Base-by-base conservation (phyloP, 2,329 filamentous ascomycete genomes). In the Talaromyces sp. region DNA sequence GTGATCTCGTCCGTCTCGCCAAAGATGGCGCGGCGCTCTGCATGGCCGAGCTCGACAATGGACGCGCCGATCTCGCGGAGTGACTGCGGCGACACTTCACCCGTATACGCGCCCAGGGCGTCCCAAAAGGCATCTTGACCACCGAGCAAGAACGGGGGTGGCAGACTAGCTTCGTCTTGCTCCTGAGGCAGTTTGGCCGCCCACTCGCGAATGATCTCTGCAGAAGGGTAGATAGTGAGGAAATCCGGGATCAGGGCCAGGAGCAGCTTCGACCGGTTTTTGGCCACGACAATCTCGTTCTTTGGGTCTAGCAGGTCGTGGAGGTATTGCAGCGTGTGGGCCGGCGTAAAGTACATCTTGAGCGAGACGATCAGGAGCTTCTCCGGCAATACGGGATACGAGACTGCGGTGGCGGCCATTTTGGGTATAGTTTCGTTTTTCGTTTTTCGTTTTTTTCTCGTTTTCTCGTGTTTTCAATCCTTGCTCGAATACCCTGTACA, bases 201-300 rank as follows among this genome's bases (percentile, higher is more conserved):
- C 64, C 71, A 75, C 19, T 73, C 61, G 54, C 68, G 67, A 44
- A 80, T 67, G 39, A 77, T 74, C 54, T 78, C 70, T 4, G 76
- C 70, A 64, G 76, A 78, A 8, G 78, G 76, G 66, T 77, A 76
- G 61, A 93, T 79, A 13, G 88, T 86, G 58, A 93, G 75, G 71
- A 91, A 90, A 75, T 93, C 90, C 1, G 91, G 90, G 66, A 93
- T 87, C 67, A 93, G 78, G 74, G 92, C 92, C 67, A 93, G 81
- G 73, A 91, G 87, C 63, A 90, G 75, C 57, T 83, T 78, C 32
- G 82, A 75, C 15, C 78, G 72, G 57, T 78, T 72, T 32, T 76
- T 71, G 22, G 77, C 69, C 3, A 77, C 70, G 36, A 78, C 70
- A 27, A 80, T 74, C 22, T 79, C 72, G 44, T 80, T 67, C 75